Evolutionary conservation across 176 grass and related monocot species (phyloP), one percentile per base, ranked within the genome.

Genomic region (Lolium rigidum): DNA sequence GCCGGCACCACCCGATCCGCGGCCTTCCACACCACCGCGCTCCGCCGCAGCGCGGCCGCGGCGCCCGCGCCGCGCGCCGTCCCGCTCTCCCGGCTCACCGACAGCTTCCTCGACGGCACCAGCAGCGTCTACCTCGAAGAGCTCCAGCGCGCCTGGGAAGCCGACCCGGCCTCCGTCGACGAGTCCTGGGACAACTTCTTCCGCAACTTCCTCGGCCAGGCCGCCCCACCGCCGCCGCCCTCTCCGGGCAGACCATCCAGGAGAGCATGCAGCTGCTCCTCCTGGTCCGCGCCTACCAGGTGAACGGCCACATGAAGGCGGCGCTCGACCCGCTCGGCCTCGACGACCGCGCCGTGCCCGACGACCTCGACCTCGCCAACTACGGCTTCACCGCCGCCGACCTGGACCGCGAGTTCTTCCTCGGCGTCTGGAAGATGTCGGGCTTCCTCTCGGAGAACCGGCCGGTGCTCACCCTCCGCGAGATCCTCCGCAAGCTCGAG

Each of bases 141-240:
- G 68, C 91, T 95, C n/a, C 91, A 95, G 84, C 91, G 94, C 22
- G 82, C 91, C 2, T 93, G 89, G 91, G 94, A 95, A 64, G 87
- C 89, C 1, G 91, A 95, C 72, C 94, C 94, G 6, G 44, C 81
- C 66, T 93, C 91, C 37, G 89, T 95, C 31, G 91, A 95, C 57
- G 91, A 95, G 86, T 95, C 91, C 0, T 93, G 89, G 94, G 94
- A 95, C 81, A 93, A 93, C 85, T 95, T 95, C 94, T 95, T 95
- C 91, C 89, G 82, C 60, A 95, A 95, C 80, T 93, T 95, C 75
- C 68, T 95, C 24, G 89, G 68, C 41, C 89, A 93, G 82, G 84
- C 94, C 13, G 78, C 86, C 0, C 58, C 26, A 28, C 89, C 1
- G 47, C 77, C 0, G 77, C 84, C 1, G 94, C 89, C 16, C 80